Evolutionary conservation across 1,284 basidiomycete species (phyloP), one percentile per base, ranked within the genome.

Genomic region (Fistulinella cinereoalba): DNA sequence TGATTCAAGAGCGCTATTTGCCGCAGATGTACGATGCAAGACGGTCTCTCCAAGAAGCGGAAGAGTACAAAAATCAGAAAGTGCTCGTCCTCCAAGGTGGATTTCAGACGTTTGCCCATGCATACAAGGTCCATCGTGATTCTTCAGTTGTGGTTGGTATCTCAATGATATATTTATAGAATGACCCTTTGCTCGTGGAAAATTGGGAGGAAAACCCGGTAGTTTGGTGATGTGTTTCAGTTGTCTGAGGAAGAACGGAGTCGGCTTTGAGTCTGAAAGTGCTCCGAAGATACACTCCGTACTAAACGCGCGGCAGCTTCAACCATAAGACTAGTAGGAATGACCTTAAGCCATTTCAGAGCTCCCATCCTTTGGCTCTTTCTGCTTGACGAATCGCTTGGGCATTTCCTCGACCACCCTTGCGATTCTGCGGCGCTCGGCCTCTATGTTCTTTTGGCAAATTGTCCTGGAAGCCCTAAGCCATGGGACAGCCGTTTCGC

Each of bases 141-240:
- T 6, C 23, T 12, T 4, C n/a, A 8, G 16, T 24, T n/a, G 6
- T 16, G 6, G 1, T 11, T 4, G 41, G n/a, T 37, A 16, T 38
- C 16, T 40, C 50, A 47, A 48, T 42, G 37, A 12, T 49, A 49
- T 40, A 36, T 33, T 31, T 39, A 16, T 52, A 87, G 80, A 69
- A 85, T 49, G 85, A 91, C 61, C 74, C 81, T 11, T 62, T 71
- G 24, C 75, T 91, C 13, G 79, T 91, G 12, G 88, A 89, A 64
- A 83, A 85, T 44, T 91, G 82, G 81, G 78, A 82, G 46, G 73
- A 77, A 52, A 74, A 79, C 27, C 18, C 40, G 28, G 39, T 58
- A 1, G 46, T 63, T 44, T 67, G 60, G 60, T 63, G 52, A 60
- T 40, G 29, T 2, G 3, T 40, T 24, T 37, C 44, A 23, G 28